phyloP scores from a whole-genome alignment of 306 rosid genomes.

The Chamaecrista fasciculata region DNA sequence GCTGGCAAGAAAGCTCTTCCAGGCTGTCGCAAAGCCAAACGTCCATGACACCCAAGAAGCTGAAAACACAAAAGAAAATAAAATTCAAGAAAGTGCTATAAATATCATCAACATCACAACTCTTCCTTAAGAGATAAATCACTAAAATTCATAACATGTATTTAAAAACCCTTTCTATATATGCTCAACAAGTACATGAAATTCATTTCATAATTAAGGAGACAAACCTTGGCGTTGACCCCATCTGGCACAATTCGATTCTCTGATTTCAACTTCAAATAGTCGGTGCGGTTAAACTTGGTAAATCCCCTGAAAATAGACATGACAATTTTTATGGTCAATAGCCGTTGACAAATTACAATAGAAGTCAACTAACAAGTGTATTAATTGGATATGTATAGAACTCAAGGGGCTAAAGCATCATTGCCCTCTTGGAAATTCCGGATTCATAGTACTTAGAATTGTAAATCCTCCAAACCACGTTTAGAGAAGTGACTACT shows the following conservation, averaged over 20 bases:
- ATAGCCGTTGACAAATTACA: background rate
- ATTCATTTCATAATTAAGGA: background rate
- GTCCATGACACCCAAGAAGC: slow-evolving; percentile 87
- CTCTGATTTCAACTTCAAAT: slow-evolving; percentile 61
- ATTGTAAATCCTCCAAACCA: background rate
- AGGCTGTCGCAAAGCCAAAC: slow-evolving; percentile 62
- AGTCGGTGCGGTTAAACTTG: slow-evolving; percentile 58
- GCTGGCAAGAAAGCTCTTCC: slow-evolving; percentile 66
- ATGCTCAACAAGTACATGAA: background rate
- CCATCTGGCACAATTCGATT: slow-evolving; percentile 69
- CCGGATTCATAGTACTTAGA: background rate
- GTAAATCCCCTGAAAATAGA: slow-evolving; percentile 73
- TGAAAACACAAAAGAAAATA: slow-evolving; percentile 24
- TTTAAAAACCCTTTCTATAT: too few species aligned
- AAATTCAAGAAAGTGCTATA: background rate
- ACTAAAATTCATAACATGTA: too few species aligned
- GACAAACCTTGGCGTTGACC: slow-evolving; percentile 74
- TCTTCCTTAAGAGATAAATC: background rate
- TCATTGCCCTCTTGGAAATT: background rate
- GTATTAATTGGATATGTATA: background rate
- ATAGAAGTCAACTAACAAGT: background rate
- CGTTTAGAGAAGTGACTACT: background rate
- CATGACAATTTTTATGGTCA: background rate
- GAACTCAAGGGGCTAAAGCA: background rate
- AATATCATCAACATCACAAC: background rate